Evolutionary conservation across 768 basidiomycete genomes (phyloP), one percentile per base, ranked within the genome.

Genomic region (Lepiota venenata): DNA sequence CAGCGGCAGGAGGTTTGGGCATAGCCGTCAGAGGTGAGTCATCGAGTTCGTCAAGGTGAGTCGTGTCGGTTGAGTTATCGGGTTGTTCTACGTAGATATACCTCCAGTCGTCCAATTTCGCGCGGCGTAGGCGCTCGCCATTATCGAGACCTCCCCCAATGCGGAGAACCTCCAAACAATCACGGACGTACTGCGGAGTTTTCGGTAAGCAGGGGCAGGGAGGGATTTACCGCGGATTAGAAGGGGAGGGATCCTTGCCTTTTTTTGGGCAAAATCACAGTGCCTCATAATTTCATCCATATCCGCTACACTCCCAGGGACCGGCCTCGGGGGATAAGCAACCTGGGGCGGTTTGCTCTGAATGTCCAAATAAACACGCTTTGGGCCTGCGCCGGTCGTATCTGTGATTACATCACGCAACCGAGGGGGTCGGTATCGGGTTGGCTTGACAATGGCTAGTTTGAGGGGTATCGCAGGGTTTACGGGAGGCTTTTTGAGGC

Each of bases 111-210:
- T 85, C 79, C 61, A 87, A 74, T 58, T 83, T 80, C 9, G 87
- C 88, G 54, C 93, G 79, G 49, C 92, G 78, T 39, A 87, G 67
- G 21, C 90, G 77, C 20, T 82, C 78, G 39, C 83, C 85, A 56
- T 87, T 85, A 67, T 98, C 93, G 45, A 96, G 76, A 1, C 90
- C 87, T 6, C 83, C 91, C 15, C 93, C 93, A 32, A 92, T 71
- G 4, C 93, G 84, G 11, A 98, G 78, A 58, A 93, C 86, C 65
- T 97, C 93, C 35, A 97, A 71, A 62, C 95, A 98, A 64, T 97
- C 94, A 9, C 95, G 87, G n/a, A 97, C 95, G 68, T 92, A 93
- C 88, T 95, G 52, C 21, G 27, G 22, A 10, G 22, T 32, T 15
- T 9, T 27, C 20, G 20, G 29, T 53, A 10, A 50, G 42, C 20